These are phyloP conservation scores for Talaromyces nanjingensis DNA, from an alignment of 495 filamentous ascomycete species.

Conservation along the genomic window DNA sequence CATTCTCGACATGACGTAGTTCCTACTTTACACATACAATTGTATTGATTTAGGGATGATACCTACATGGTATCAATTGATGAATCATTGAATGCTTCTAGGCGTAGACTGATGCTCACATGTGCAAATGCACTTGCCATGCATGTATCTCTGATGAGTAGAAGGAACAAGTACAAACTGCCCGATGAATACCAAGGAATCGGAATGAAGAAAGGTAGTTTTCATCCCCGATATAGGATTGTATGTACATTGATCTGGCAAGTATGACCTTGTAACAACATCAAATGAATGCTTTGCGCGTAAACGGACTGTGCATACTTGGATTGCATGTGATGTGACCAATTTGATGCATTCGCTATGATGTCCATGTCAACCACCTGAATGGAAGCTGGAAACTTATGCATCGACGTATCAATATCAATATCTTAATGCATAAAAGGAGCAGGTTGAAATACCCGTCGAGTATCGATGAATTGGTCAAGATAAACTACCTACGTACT, in stretches of 20 bases:
- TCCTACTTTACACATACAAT: not conserved
- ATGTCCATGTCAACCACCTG: not conserved
- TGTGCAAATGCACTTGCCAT: not conserved
- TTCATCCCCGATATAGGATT: not conserved
- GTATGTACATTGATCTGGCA: not conserved
- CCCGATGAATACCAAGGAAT: too few species aligned
- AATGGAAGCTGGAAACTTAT: not conserved
- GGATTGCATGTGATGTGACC: not conserved
- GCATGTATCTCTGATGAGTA: not conserved
- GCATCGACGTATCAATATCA: not conserved
- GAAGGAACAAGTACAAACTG: too few species aligned
- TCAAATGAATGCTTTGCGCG: not conserved
- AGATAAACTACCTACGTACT: not conserved
- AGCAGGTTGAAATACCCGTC: not conserved
- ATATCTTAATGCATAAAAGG: not conserved
- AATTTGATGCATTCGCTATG: not conserved
- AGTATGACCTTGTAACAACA: not conserved
- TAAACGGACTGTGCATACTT: not conserved
- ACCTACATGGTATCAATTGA: not conserved
- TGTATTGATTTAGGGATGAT: not conserved
- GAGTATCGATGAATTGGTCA: not conserved
- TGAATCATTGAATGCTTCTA: not conserved
- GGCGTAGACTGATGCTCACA: not conserved
- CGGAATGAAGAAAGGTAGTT: too few species aligned
- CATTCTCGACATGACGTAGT: not conserved